Base-by-base conservation (phyloP, 2,329 filamentous ascomycete species). In the Trichophaea hybrida region DNA sequence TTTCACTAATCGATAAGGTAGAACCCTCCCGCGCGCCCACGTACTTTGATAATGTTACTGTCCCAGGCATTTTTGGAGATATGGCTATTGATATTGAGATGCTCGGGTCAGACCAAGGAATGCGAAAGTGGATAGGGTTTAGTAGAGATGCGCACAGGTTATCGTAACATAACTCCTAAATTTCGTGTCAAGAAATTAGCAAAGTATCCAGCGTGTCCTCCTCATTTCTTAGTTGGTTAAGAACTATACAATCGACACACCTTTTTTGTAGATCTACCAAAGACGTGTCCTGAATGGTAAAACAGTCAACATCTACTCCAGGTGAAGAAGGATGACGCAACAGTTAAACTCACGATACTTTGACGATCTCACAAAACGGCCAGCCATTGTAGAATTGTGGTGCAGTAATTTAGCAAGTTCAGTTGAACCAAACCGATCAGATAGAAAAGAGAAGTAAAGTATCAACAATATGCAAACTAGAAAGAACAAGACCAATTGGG, bases 11-110 rank as follows among this genome's bases (percentile, higher is more conserved):
- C 51, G 32, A 57, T 13, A 17, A 62, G 67, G 56, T 69, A 67
- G 57, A 35, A 46, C 51, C 31, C 24, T 57, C 60, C 59, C 53
- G 60, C 12, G 33, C 24, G 58, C 62, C 24, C 13, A 57, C 78
- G 73, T 74, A 94, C 89, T 85, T 97, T 97, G 76, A 97, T 81
- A 71, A 98, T 77, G 76, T 98, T 98, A 70, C 90, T 96, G 74
- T 98, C 93, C 93, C 93, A 98, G 59, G 93, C 93, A 83, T 98
- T 98, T 75, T 86, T 88, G 71, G 89, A 96, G 74, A 98, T 88
- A 72, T 88, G 88, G 52, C 63, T 65, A 34, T 37, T 15, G 37
- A 4, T 13, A 35, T 24, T 24, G 24, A 24, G 24, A 24, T 24
- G 24, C 38, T 12, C 31, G 33, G 54, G 40, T 56, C 10, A 56